Conservation (phyloP, 2,329 filamentous ascomycete species). For the Hymenoscyphus scutula region DNA sequence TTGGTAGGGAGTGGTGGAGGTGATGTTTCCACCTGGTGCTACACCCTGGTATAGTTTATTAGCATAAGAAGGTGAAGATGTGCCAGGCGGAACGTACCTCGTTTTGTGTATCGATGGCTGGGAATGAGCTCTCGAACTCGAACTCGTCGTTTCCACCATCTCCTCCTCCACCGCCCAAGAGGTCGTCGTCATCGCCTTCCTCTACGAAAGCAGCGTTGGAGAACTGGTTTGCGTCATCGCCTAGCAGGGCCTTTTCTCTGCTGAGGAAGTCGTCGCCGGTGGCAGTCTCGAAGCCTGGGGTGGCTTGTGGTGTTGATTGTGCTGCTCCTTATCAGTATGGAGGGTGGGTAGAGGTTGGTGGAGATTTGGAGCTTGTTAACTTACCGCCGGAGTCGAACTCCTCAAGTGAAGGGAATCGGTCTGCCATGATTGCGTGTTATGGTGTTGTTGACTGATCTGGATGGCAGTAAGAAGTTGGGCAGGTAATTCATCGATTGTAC, state of each 20-base stretch:
- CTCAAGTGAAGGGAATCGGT: constrained; percentile 59
- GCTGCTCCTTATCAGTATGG: constrained; percentile 45
- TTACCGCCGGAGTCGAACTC: constrained; percentile 55
- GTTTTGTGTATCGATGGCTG: constrained; percentile 67
- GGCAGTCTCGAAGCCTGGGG: constrained; percentile 51
- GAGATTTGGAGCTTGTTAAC: constrained; percentile 6
- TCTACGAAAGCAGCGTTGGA: constrained; percentile 62
- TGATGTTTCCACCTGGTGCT: constrained; percentile 76
- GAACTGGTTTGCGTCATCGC: constrained; percentile 92
- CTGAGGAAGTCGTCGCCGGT: constrained; percentile 82
- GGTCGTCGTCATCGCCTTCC: constrained; percentile 62
- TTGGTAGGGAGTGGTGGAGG: constrained; percentile 43
- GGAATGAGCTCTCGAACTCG: constrained; percentile 85
- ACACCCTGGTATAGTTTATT: constrained; percentile 53
- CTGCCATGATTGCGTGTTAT: constrained; percentile 48
- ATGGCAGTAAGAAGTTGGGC: constrained; percentile 11
- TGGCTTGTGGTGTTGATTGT: constrained; percentile 58
- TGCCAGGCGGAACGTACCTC: constrained; percentile 51
- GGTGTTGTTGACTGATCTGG: constrained; percentile 14
- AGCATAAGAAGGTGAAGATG: background rate
- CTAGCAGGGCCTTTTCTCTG: constrained; percentile 82
- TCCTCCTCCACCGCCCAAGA: constrained; percentile 67
- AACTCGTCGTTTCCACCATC: constrained; percentile 44
- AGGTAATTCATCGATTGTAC: constrained; percentile 3
- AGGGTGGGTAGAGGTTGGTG: background rate